These are phyloP conservation scores for Lentinula boryana DNA, from an alignment of 768 basidiomycete species.

Conservation along the genomic window DNA sequence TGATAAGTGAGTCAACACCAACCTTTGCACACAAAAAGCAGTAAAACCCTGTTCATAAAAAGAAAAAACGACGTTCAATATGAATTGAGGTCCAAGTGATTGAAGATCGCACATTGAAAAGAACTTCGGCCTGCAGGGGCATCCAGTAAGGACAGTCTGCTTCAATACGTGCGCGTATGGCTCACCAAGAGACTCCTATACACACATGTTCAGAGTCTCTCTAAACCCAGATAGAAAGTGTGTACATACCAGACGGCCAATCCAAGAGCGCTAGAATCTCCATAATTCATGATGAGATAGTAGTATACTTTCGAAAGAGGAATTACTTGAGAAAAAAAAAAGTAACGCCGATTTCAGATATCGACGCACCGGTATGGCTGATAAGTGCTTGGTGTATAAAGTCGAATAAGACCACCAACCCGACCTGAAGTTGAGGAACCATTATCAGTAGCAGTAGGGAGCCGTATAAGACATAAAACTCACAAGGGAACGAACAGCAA, in stretches of 20 bases:
- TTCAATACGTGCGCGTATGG: neutral
- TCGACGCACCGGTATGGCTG: constrained; percentile 33
- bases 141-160: neutral
- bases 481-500: constrained; percentile 35
- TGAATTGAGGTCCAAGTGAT: neutral
- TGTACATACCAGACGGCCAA: neutral
- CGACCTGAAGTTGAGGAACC: constrained; percentile 24
- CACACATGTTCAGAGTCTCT: neutral
- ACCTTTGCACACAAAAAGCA: constrained; percentile 48
- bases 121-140: constrained; percentile 32
- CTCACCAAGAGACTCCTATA: constrained; percentile 36
- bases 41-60: constrained; percentile 35
- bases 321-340: neutral
- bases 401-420: constrained; percentile 34
- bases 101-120: constrained; percentile 33
- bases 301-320: neutral
- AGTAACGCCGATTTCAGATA: neutral
- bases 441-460: neutral
- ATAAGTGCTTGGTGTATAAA: constrained; percentile 43
- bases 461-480: constrained; percentile 6
- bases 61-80: constrained; percentile 1
- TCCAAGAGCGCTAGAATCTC: neutral
- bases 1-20: constrained; percentile 5
- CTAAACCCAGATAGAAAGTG: neutral
- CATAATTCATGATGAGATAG: neutral